A percentile compares a stretch with the other conserved stretches of the same genome.
Conservation (phyloP, 2,329 filamentous ascomycete genomes). For the Talaromyces atroroseus region DNA sequence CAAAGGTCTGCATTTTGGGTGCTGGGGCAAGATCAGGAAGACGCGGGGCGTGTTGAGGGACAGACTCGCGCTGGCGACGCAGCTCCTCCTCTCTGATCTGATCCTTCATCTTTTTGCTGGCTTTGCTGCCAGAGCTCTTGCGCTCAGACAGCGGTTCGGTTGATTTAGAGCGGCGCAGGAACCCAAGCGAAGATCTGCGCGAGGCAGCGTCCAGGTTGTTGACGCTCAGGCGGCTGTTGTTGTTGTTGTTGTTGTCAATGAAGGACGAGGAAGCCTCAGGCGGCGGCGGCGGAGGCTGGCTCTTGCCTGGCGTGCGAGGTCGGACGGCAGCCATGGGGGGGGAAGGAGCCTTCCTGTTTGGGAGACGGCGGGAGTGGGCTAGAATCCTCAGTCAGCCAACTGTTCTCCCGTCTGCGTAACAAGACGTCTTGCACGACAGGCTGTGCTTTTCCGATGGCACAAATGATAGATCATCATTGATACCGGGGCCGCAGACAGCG, state of each 20-base stretch:
- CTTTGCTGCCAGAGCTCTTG: constrained; percentile 31
- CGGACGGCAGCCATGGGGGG: constrained; percentile 30
- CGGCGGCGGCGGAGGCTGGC: constrained; percentile 17
- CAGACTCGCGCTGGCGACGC: constrained; percentile 52
- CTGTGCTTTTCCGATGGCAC: neutral
- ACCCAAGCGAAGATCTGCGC: constrained; percentile 49
- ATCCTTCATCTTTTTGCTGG: constrained; percentile 34
- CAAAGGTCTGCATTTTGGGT: constrained; percentile 52
- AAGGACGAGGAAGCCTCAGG: neutral
- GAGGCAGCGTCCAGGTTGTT: constrained; percentile 20
- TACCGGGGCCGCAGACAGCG: neutral
- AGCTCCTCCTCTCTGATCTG: constrained; percentile 46
- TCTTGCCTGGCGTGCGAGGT: constrained; percentile 32
- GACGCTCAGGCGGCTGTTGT: constrained; percentile 1
- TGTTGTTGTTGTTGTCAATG: neutral
- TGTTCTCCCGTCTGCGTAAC: neutral
- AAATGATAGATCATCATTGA: neutral
- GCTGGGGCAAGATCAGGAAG: constrained; percentile 43
- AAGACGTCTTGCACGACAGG: neutral
- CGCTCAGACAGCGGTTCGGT: constrained; percentile 56
- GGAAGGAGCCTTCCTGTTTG: constrained; percentile 18
- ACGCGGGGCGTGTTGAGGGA: constrained; percentile 57
- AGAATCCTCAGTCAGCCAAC: neutral
- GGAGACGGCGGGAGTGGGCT: constrained; percentile 20
- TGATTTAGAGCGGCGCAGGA: constrained; percentile 64